A percentile compares a stretch with the other conserved stretches of the same genome.
Evolutionary conservation across 352 stramenopile genomes (phyloP).

Genomic region (Peronosclerospora sorghi): DNA sequence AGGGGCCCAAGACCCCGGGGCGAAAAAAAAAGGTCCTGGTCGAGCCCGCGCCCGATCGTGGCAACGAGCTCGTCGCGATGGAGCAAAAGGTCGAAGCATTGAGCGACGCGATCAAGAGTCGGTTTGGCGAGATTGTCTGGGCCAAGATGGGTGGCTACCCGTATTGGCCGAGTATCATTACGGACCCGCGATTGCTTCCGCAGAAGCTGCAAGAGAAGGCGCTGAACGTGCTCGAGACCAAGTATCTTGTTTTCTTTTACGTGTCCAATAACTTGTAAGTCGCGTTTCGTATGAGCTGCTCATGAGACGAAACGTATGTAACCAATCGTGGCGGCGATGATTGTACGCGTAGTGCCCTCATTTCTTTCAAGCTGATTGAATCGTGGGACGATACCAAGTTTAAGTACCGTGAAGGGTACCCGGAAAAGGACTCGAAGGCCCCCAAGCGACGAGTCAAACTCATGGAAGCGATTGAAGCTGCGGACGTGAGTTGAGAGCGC

Average conservation of each 20-base stretch:
- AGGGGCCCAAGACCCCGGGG: constrained; percentile 14
- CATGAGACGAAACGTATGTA: too few relatives aligned
- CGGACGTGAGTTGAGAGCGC: constrained; percentile 33
- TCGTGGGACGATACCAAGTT: constrained; percentile 62
- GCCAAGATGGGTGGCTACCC: constrained; percentile 74
- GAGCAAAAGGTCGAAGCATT: constrained; percentile 37
- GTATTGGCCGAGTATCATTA: constrained; percentile 73
- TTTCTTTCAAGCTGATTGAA: constrained; percentile 58
- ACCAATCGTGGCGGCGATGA: too few relatives aligned
- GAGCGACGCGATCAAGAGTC: constrained; percentile 42
- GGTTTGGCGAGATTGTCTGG: constrained; percentile 72
- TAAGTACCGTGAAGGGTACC: constrained; percentile 49
- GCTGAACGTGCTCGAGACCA: constrained; percentile 50
- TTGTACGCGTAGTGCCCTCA: constrained; percentile 23
- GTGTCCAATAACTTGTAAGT: constrained; percentile 64
- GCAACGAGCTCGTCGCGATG: constrained; percentile 24
- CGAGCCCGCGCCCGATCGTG: constrained; percentile 2
- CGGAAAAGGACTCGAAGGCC: constrained; percentile 59
- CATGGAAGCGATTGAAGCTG: constrained; percentile 57
- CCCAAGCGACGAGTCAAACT: constrained; percentile 54
- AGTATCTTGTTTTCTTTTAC: constrained; percentile 75
- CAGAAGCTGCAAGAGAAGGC: constrained; percentile 31
- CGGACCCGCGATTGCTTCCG: constrained; percentile 40
- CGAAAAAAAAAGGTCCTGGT: constrained; percentile 32
- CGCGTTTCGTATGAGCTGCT: too few relatives aligned